Evolutionary conservation across 768 basidiomycete species (phyloP).

Genomic region (Candolleomyces eurysporus): DNA sequence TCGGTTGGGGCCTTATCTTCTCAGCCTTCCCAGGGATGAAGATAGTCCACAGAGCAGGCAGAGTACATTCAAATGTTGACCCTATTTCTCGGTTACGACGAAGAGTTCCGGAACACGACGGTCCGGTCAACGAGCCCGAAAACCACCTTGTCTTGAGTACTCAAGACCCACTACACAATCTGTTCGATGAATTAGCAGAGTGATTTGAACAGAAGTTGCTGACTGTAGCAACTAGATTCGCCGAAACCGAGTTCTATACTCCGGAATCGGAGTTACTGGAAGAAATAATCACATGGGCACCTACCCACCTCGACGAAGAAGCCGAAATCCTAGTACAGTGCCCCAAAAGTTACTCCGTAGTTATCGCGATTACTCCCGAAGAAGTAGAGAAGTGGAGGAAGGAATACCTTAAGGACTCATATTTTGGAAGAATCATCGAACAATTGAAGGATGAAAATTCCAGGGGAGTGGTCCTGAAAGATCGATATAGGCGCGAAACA

Average conservation of each 20-base stretch:
- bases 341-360: not conserved
- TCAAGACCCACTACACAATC: not conserved
- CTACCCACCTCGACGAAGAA: too few relatives aligned
- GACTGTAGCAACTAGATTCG: not conserved
- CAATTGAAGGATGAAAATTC: not conserved
- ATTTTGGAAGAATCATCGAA: too few relatives aligned
- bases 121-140: conserved; percentile 11
- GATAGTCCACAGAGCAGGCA: conserved; percentile 37
- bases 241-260: too few relatives aligned
- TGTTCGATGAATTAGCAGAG: not conserved
- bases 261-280: not conserved
- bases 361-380: too few relatives aligned
- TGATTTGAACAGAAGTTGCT: not conserved
- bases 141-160: too few relatives aligned
- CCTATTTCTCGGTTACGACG: conserved; percentile 31
- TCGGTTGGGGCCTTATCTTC: conserved; percentile 34
- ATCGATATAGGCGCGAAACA: not conserved
- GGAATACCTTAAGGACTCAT: too few relatives aligned
- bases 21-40: conserved; percentile 32
- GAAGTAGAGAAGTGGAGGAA: too few relatives aligned
- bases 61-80: conserved; percentile 40
- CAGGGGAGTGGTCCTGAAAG: not conserved
- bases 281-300: too few relatives aligned
- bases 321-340: not conserved
- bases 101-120: conserved; percentile 15